phyloP scores from a whole-genome alignment of 148 eudicot species.

The Arctostaphylos glauca region DNA sequence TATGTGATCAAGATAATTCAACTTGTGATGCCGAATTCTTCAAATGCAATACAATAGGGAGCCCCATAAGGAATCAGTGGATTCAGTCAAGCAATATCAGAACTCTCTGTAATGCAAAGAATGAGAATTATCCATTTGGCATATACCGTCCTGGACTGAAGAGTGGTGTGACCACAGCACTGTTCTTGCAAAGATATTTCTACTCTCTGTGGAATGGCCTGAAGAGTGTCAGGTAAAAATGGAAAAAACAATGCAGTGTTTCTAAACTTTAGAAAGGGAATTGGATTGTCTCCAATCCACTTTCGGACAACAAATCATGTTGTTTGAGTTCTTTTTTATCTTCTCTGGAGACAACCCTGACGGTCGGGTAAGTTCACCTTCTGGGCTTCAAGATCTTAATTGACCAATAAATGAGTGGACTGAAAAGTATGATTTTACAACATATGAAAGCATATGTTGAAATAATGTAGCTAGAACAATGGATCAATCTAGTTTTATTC shows the following conservation, averaged over 20 bases:
- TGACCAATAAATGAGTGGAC: neutral
- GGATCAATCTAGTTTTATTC: neutral
- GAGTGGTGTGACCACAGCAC: conserved; percentile 35
- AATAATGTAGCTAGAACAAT: neutral
- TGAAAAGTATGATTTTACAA: neutral
- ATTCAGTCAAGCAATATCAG: conserved; percentile 48
- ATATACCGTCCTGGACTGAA: conserved; percentile 55
- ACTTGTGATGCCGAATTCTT: conserved; percentile 43
- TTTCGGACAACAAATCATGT: neutral
- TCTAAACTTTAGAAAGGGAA: neutral
- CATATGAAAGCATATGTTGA: neutral
- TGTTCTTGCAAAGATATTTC: conserved; percentile 52
- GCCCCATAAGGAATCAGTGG: conserved; percentile 46
- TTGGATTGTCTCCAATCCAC: neutral
- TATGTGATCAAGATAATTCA: conserved; percentile 29
- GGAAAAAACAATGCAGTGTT: neutral
- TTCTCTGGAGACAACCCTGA: neutral
- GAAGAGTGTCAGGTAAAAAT: conserved; percentile 53
- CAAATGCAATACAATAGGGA: conserved; percentile 40
- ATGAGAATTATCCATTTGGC: conserved; percentile 45
- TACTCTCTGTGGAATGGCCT: conserved; percentile 87
- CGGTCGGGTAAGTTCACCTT: neutral
- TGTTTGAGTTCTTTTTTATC: neutral
- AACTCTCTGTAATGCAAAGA: conserved; percentile 36
- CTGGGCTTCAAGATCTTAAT: neutral